Evolutionary conservation across 768 basidiomycete species (phyloP), one percentile per base, ranked within the genome.

Genomic region (Leccinum barrowsii): DNA sequence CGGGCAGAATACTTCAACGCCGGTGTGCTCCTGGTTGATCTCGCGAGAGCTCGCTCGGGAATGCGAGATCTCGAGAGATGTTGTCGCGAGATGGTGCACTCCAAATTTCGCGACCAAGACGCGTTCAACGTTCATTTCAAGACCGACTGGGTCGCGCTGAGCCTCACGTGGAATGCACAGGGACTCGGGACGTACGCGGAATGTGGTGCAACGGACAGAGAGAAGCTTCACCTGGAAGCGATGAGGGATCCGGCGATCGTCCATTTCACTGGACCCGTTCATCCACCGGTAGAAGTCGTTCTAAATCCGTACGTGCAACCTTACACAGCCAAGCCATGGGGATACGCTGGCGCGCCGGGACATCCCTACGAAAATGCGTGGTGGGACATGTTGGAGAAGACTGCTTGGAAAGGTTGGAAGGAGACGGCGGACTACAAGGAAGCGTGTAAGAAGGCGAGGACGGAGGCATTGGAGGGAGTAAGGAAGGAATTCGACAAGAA

Each of bases 211-310:
- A 51, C 58, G 5, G 78, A 81, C 24, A 70, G 81, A 52, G 67
- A 73, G 2, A 49, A 26, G 7, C 57, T 79, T 19, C 59, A 67
- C 32, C 59, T 80, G 37, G 62, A 63, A 7, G 70, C 70, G 30
- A 76, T 80, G 76, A 58, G 67, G 21, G 68, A 80, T 40, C 78
- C 81, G 0, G 62, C 61, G 10, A 77, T 85, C 59, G 80, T 85
- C 12, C 84, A 84, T 63, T 85, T 85, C 69, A 83, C 83, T 3
- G 83, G 84, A 2, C 79, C 83, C 1, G 72, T 82, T 28, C 73
- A 83, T 66, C 82, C 83, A 1, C 60, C 65, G 5, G 48, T 83
- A 59, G 75, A 69, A 7, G 70, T 74, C 5, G 76, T 83, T 11
- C 64, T 84, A 60, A 82, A 82, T 64, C 78, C 78, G 1, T 79